Base-by-base conservation (phyloP, 805 yeast genomes). In the Schwanniomyces vanrijiae region DNA sequence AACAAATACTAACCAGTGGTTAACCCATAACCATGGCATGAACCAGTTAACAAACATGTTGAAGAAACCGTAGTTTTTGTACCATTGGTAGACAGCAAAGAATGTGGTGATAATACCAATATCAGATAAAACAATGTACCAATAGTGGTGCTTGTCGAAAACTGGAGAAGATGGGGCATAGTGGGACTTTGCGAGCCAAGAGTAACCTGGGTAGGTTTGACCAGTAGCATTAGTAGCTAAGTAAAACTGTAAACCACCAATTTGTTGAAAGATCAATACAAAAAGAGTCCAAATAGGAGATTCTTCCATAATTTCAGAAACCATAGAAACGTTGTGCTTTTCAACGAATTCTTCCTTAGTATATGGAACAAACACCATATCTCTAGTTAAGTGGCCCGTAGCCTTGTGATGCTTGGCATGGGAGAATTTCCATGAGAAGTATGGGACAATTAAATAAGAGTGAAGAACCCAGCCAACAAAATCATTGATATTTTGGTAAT, bases 1-100 rank as follows among this genome's bases (percentile, higher is more conserved):
- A 52, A 81, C 79, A 56, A 81, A 77, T 33, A 81, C 86, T 59
- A 81, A 71, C 86, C 86, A 81, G 61, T 81, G 84, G 69, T 81
- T 81, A 43, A 80, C 83, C 73, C 76, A 76, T 40, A 74, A 55
- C 76, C 79, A 81, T 48, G 86, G 86, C 42, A 80, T 55, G 49
- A 80, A 75, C 83, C 83, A 81, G 64, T 78, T 70, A 51, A 80
- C 72, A 49, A 73, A 50, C 68, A 80, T 69, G 59, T 76, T 75
- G 71, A 77, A 79, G 29, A 61, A 55, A 25, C 84, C 83, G 54
- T 67, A 75, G 38, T 59, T 55, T 55, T 68, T 62, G 62, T 71
- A 68, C 84, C 84, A 80, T 53, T 71, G 65, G 65, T 80, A 81
- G 51, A 79, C 78, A 31, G 66, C 71, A 14, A 73, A 64, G 21